Evolutionary conservation across 202 grass and related monocot genomes (phyloP), one percentile per base, ranked within the genome.

Genomic region (Musa balbisiana): DNA sequence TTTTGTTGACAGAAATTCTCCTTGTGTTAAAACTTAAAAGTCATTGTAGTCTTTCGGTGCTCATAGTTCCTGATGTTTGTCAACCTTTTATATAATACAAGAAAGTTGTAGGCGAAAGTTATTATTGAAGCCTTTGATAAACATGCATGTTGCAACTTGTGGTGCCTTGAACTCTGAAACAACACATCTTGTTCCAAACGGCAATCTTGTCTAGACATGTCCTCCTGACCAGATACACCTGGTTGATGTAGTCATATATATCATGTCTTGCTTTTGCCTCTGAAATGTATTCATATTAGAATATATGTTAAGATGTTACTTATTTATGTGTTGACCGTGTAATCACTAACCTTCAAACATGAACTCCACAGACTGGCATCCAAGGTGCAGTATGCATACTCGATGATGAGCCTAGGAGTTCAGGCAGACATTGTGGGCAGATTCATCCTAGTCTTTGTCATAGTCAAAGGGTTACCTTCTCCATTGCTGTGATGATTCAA

Each of bases 341-440:
- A 69, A 78, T 54, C 16, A 6, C 67, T 19, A 70, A 51, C 1
- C 33, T 22, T 21, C 58, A 56, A 65, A 11, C 29, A 59, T 73
- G 23, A 65, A 33, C 55, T 71, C 55, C 79, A 29, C 88, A 98
- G 95, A 93, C 91, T 83, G 87, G 87, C 66, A 92, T 94, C 69
- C 72, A 76, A 76, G 95, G 87, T 51, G 60, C 83, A 78, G 83
- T 94, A 53, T 98, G 95, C 52, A 87, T 94, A 82, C 90, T 98
- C 78, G 95, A 98, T 86, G 95, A 98, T 83, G 95, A 98, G 74
- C 91, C 91, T 73, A 88, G 91, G 72, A 85, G 80, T 83, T 76
- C 85, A 4, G 91, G 91, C 9, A 83, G 85, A 63, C 88, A 94
- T 76, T 98, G 95, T 88, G 95, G 95, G 78, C 83, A 90, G 77